Base-by-base conservation (phyloP, 2,329 filamentous ascomycete genomes). In the Macrophomina phaseolina region DNA sequence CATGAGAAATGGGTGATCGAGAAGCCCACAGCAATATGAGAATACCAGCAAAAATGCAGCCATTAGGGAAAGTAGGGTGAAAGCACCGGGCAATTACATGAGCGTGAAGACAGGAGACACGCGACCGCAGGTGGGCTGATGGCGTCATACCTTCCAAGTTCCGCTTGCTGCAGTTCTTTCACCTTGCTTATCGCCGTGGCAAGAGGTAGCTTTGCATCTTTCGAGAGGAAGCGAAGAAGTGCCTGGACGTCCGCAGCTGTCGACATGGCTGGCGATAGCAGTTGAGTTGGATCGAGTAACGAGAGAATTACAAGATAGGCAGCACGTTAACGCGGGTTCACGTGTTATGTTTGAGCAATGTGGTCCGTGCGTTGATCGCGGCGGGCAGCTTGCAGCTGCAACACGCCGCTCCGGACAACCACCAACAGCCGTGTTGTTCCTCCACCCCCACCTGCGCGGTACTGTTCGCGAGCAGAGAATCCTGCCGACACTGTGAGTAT, bases 141-240 rank as follows among this genome's bases (percentile, higher is more conserved):
- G 58, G 42, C 63, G 52, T 65, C 63, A 65, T 65, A 65, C 63
- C 63, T 65, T 49, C 52, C 76, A 28, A 88, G 76, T 66, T 80
- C 77, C 28, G 81, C 81, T 63, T 79, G 78, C 72, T 86, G 83
- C 9, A 89, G 79, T n/a, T 82, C 80, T 68, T 83, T 84, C 65
- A 85, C 79, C 71, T 87, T 87, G 64, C 79, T 73, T 74, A 89
- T 84, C 11, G 86, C 86, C 34, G 79, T 76, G 4, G 83, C 82
- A 5, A 89, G 77, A 2, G 86, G 84, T 0, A 89, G 70, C 72
- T 86, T 87, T 36, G 82, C 82, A 70, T 89, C 86, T 75, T 86
- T 82, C 1, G 84, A 84, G 30, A 89, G 77, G 69, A 89, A 89
- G 12, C 86, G 84, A 40, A 89, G 77, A 14, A 88, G 74, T 14